phyloP scores from a whole-genome alignment of 2,329 filamentous ascomycete genomes.

The Fusarium zealandicum region DNA sequence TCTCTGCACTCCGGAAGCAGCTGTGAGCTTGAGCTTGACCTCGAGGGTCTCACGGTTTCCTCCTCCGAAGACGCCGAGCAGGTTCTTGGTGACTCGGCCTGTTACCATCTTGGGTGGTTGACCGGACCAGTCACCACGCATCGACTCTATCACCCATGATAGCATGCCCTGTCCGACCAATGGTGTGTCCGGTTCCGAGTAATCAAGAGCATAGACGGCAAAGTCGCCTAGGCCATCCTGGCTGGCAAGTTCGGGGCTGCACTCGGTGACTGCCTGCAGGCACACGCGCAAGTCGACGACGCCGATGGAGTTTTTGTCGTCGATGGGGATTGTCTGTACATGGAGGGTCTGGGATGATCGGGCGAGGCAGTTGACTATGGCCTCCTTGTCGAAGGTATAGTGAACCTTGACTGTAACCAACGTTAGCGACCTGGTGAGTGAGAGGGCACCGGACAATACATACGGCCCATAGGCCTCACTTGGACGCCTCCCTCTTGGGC shows the following conservation, averaged over 20 bases:
- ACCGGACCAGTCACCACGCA: conserved; percentile 49
- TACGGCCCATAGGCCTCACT: conserved; percentile 72
- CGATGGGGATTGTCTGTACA: conserved; percentile 80
- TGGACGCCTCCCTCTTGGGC: conserved; percentile 60
- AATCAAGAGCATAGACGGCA: conserved; percentile 96
- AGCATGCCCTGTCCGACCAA: conserved; percentile 96
- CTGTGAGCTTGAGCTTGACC: conserved; percentile 86
- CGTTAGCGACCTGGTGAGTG: conserved; percentile 30
- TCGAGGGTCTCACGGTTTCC: conserved; percentile 88
- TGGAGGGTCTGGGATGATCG: conserved; percentile 81
- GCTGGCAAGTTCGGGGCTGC: conserved; percentile 81
- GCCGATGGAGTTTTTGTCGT: conserved; percentile 82
- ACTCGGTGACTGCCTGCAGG: conserved; percentile 77
- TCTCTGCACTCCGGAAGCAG: conserved; percentile 67
- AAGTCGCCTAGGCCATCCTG: conserved; percentile 83
- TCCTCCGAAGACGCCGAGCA: conserved; percentile 82
- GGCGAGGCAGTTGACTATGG: conserved; percentile 88
- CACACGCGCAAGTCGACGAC: conserved; percentile 88
- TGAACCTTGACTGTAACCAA: conserved; percentile 81
- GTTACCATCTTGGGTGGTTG: conserved; percentile 79
- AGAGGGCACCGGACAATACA: conserved; percentile 41
- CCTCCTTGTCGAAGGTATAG: conserved; percentile 92
- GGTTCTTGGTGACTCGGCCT: conserved; percentile 86
- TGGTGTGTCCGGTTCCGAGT: conserved; percentile 91
- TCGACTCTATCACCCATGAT: conserved; percentile 74